phyloP scores from a whole-genome alignment of 164 flowering plant genomes.

The Magnolia officinalis region DNA sequence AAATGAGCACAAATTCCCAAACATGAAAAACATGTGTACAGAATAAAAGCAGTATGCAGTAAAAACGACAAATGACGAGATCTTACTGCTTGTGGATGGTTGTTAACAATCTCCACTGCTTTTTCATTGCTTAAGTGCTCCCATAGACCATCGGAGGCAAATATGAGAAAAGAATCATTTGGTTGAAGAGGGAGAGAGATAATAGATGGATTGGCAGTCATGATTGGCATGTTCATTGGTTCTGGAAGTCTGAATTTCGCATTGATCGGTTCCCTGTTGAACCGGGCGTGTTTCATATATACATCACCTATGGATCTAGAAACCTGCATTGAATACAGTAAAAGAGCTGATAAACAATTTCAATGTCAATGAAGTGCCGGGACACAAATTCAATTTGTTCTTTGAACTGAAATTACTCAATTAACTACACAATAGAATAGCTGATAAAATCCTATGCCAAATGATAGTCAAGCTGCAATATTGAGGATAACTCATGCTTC shows the following conservation, averaged over 20 bases:
- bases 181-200: conserved; percentile 50
- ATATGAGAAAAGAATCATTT: conserved; percentile 74
- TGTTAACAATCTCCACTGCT: conserved; percentile 78
- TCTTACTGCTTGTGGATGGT: conserved; percentile 67
- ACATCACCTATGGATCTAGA: conserved; percentile 83
- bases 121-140: conserved; percentile 80
- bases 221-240: conserved; percentile 62
- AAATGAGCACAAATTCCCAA: background rate
- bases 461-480: background rate
- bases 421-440: background rate
- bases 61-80: background rate
- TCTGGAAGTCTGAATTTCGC: conserved; percentile 65
- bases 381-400: background rate
- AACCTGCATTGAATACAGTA: conserved; percentile 50
- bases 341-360: background rate
- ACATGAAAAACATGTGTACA: background rate
- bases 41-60: background rate
- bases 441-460: background rate
- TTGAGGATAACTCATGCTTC: background rate
- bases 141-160: conserved; percentile 95
- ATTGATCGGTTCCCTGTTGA: conserved; percentile 53
- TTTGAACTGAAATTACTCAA: background rate
- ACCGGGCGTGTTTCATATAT: conserved; percentile 68
- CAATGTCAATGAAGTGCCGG: background rate
- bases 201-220: conserved; percentile 66